Evolutionary conservation across 2,329 filamentous ascomycete genomes (phyloP).

Genomic region (Xylaria sp.): DNA sequence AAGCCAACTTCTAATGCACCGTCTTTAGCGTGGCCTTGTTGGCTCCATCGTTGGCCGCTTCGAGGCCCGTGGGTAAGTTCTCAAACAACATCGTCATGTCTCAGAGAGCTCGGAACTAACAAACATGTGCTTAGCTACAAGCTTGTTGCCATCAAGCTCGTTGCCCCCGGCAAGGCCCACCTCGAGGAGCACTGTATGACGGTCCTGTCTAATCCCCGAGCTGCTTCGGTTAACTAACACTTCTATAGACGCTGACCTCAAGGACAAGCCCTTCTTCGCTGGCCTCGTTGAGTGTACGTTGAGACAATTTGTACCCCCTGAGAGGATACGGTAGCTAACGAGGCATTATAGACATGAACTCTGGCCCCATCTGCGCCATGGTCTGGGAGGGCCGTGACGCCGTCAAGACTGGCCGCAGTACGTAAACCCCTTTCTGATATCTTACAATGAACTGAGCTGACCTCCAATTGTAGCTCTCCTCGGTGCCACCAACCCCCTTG

Average conservation of each 20-base stretch:
- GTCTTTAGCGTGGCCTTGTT: conserved; percentile 80
- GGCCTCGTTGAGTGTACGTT: conserved; percentile 83
- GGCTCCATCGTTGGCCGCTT: conserved; percentile 98
- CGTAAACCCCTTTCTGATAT: conserved; percentile 32
- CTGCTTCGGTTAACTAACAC: conserved; percentile 22
- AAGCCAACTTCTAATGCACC: conserved; percentile 20
- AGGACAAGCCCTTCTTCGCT: conserved; percentile 92
- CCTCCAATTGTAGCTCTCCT: conserved; percentile 60
- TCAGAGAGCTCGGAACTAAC: conserved; percentile 14
- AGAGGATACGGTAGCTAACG: conserved; percentile 7
- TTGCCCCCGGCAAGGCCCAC: conserved; percentile 83
- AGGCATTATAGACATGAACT: conserved; percentile 73
- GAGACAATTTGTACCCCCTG: neutral
- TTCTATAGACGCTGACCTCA: conserved; percentile 71
- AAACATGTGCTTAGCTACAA: conserved; percentile 65
- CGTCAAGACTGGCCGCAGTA: conserved; percentile 96
- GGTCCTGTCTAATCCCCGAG: neutral
- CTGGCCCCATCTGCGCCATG: conserved; percentile 97
- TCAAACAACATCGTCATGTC: neutral
- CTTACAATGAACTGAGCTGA: conserved; percentile 10
- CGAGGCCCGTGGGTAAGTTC: conserved; percentile 81
- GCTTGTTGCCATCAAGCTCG: conserved; percentile 95
- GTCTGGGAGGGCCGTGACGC: conserved; percentile 98
- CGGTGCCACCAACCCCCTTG: conserved; percentile 97
- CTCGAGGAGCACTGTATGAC: conserved; percentile 88